Evolutionary conservation across 2,329 filamentous ascomycete species (phyloP).

Genomic region (Apiospora arundinis): DNA sequence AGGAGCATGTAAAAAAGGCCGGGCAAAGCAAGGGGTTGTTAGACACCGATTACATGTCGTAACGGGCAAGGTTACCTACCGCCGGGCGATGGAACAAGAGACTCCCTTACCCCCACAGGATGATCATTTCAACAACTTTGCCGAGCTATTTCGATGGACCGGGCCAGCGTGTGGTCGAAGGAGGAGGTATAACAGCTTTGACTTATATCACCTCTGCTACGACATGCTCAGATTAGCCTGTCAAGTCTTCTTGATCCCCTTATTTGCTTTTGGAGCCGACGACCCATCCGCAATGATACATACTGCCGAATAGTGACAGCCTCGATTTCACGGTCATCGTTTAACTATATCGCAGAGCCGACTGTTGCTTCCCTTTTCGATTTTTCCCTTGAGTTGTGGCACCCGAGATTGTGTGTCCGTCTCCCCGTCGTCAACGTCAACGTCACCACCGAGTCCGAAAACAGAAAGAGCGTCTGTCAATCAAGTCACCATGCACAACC

Average conservation of each 20-base stretch:
- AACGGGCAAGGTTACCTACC: not conserved
- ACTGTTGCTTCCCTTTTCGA: not conserved
- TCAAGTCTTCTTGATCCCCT: not conserved
- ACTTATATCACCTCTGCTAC: not conserved
- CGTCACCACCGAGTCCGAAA: not conserved
- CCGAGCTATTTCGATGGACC: not conserved
- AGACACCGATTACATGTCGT: not conserved
- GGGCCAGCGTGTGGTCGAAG: not conserved
- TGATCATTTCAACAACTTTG: not conserved
- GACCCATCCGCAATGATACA: not conserved
- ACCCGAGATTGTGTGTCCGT: not conserved
- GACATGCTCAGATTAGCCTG: not conserved
- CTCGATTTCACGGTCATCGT: not conserved
- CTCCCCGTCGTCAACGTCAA: not conserved
- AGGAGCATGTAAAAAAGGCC: not conserved
- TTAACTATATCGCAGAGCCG: not conserved
- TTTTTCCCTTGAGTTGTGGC: not conserved
- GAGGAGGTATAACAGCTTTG: not conserved
- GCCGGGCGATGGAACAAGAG: not conserved
- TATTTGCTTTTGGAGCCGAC: not conserved
- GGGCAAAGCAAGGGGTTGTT: not conserved
- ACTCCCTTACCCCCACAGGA: not conserved
- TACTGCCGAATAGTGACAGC: not conserved
- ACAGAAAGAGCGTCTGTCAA: not conserved
- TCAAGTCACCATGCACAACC: constrained; percentile 1